Percentiles rank a stretch among this genome's conserved stretches.
Evolutionary conservation across 257 asterid genomes (phyloP).

Genomic region (Verbascum thapsus): DNA sequence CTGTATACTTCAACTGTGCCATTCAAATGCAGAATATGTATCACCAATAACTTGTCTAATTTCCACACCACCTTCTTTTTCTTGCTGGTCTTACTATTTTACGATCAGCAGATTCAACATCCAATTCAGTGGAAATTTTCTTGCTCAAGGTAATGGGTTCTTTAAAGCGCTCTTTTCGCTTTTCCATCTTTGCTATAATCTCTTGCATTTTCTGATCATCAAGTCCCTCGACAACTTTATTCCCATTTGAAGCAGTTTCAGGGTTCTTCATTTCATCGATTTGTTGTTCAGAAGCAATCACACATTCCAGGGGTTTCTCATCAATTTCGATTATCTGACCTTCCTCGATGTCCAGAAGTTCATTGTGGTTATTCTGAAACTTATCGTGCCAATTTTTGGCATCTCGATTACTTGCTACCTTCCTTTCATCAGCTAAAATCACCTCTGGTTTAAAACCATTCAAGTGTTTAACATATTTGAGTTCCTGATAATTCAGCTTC

Average conservation of each 20-base stretch:
- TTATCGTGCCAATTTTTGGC: slow-evolving; percentile 27
- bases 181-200: slow-evolving; percentile 67
- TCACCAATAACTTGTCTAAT: slow-evolving; percentile 28
- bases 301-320: slow-evolving; percentile 28
- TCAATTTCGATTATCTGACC: slow-evolving; percentile 51
- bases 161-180: slow-evolving; percentile 59
- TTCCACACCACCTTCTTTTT: slow-evolving; percentile 63
- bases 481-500: slow-evolving; percentile 36
- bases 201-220: slow-evolving; percentile 50
- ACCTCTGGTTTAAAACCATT: slow-evolving; percentile 17
- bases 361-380: slow-evolving; percentile 30
- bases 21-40: slow-evolving; percentile 14
- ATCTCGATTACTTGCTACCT: slow-evolving; percentile 22
- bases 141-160: slow-evolving; percentile 38
- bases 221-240: slow-evolving; percentile 30
- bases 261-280: slow-evolving; percentile 18
- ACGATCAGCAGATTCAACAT: slow-evolving; percentile 30
- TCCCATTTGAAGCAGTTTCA: slow-evolving; percentile 25
- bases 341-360: slow-evolving; percentile 58
- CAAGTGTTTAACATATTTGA: slow-evolving; percentile 24
- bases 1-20: not conserved
- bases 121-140: slow-evolving; percentile 33
- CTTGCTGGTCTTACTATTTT: slow-evolving; percentile 53
- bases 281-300: slow-evolving; percentile 18
- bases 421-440: slow-evolving; percentile 21